Percentiles rank a stretch among this genome's conserved stretches.
Conservation (phyloP, 768 basidiomycete genomes). For the Obba rivulosa region DNA sequence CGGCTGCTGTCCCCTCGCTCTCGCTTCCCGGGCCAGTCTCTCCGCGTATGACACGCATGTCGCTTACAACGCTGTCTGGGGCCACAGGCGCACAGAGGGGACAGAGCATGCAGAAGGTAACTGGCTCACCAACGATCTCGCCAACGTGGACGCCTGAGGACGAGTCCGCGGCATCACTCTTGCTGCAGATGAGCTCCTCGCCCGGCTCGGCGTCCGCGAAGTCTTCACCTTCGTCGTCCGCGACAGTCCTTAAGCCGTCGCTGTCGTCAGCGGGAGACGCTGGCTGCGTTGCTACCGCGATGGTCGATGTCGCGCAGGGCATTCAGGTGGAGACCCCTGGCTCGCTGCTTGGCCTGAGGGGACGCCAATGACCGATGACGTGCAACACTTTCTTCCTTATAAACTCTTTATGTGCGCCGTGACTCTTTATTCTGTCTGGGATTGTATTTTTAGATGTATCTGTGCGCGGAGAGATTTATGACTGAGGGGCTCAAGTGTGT, state of each 20-base stretch:
- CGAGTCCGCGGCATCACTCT: slow-evolving; percentile 61
- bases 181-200: slow-evolving; percentile 57
- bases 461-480: no score
- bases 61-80: background rate
- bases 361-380: background rate
- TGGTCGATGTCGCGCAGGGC: background rate
- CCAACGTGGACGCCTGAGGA: slow-evolving; percentile 53
- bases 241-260: slow-evolving; percentile 2
- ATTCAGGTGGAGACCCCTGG: slow-evolving; percentile 20
- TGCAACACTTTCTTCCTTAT: no score
- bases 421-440: no score
- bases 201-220: slow-evolving; percentile 29
- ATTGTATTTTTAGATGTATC: no score
- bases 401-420: no score
- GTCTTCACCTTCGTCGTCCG: slow-evolving; percentile 29
- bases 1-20: slow-evolving; percentile 43
- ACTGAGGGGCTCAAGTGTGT: no score
- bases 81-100: slow-evolving; percentile 9
- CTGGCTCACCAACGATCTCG: slow-evolving; percentile 16
- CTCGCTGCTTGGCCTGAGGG: slow-evolving; percentile 19
- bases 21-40: slow-evolving; percentile 45
- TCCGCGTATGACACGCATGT: slow-evolving; percentile 30
- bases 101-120: slow-evolving; percentile 3
- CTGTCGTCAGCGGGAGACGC: slow-evolving; percentile 4
- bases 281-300: background rate